Evolutionary conservation across 1,284 basidiomycete species (phyloP).

Genomic region (Moniliella sp.): DNA sequence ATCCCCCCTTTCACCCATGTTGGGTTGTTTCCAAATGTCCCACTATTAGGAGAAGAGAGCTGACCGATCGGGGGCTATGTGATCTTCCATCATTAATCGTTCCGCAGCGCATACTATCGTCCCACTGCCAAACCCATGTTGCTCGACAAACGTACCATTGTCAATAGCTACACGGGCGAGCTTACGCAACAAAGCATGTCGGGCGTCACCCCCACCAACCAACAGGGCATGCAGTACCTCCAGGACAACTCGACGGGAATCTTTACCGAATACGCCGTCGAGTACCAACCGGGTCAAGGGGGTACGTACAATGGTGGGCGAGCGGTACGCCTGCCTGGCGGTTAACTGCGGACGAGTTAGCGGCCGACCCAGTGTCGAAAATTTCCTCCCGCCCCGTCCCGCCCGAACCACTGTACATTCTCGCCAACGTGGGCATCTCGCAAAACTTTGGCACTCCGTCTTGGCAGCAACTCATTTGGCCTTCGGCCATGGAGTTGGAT

Average conservation of each 20-base stretch:
- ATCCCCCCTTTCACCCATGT: conserved; percentile 3
- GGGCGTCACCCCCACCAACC: conserved; percentile 16
- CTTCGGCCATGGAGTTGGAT: conserved; percentile 11
- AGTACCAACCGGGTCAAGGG: conserved; percentile 40
- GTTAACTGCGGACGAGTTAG: too few species aligned
- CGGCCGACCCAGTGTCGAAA: too few species aligned
- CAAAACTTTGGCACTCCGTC: too few species aligned
- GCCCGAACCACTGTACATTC: too few species aligned
- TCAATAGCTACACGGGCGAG: conserved; percentile 56
- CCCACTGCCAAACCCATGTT: too few species aligned
- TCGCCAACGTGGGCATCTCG: too few species aligned
- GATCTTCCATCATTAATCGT: too few species aligned
- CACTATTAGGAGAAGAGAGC: conserved; percentile 3
- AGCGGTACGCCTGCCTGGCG: conserved; percentile 8
- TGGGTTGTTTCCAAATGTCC: conserved; percentile 4
- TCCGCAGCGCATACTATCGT: too few species aligned
- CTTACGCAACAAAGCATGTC: conserved; percentile 48
- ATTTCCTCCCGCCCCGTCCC: too few species aligned
- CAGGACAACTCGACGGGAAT: too few species aligned
- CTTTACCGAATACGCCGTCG: conserved; percentile 14
- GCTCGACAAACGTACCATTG: conserved; percentile 29
- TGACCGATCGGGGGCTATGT: too few species aligned
- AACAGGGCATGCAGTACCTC: conserved; percentile 15
- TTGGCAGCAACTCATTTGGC: conserved; percentile 8
- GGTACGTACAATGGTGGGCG: conserved; percentile 46